These are phyloP conservation scores for Coniochaeta hoffmannii DNA, from an alignment of 2,329 filamentous ascomycete species.

Conservation along the genomic window DNA sequence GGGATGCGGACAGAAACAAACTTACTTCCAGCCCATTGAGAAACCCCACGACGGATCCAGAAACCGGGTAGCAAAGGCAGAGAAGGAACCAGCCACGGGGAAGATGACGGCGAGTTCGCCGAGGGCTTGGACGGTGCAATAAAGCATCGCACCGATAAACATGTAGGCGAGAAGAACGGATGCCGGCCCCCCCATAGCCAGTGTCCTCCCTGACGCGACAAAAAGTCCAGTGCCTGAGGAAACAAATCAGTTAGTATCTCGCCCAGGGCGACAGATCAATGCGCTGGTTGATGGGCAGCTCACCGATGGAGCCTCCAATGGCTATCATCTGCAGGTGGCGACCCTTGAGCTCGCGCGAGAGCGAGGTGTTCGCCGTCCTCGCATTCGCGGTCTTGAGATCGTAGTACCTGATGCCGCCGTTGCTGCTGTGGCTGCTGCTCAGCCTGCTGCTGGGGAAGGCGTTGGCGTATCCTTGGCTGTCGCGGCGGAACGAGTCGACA, in stretches of 20 bases:
- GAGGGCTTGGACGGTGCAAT: slow-evolving; percentile 58
- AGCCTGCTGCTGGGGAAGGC: neutral
- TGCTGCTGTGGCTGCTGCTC: too few relatives aligned
- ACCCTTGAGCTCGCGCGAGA: slow-evolving; percentile 45
- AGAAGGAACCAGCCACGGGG: slow-evolving; percentile 51
- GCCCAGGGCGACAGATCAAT: too few relatives aligned
- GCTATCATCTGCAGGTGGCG: slow-evolving; percentile 67
- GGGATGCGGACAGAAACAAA: slow-evolving; percentile 35
- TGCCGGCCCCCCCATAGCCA: slow-evolving; percentile 68
- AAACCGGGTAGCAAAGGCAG: slow-evolving; percentile 48
- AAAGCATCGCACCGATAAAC: slow-evolving; percentile 80
- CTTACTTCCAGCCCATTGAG: slow-evolving; percentile 43
- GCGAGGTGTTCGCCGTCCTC: slow-evolving; percentile 14
- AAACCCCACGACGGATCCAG: slow-evolving; percentile 50
- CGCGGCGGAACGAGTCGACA: slow-evolving; percentile 18
- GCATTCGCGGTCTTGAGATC: slow-evolving; percentile 13
- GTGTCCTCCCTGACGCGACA: slow-evolving; percentile 70
- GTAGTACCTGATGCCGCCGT: slow-evolving; percentile 14
- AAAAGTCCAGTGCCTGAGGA: slow-evolving; percentile 63
- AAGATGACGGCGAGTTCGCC: slow-evolving; percentile 50
- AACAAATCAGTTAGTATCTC: too few relatives aligned
- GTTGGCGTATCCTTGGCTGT: slow-evolving; percentile 7
- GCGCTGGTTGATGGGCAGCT: neutral
- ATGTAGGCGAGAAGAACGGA: slow-evolving; percentile 68
- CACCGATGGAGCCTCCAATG: slow-evolving; percentile 81